Evolutionary conservation across 75 land plant genomes (phyloP), one percentile per base, ranked within the genome.

Genomic region (Cunninghamia lanceolata): DNA sequence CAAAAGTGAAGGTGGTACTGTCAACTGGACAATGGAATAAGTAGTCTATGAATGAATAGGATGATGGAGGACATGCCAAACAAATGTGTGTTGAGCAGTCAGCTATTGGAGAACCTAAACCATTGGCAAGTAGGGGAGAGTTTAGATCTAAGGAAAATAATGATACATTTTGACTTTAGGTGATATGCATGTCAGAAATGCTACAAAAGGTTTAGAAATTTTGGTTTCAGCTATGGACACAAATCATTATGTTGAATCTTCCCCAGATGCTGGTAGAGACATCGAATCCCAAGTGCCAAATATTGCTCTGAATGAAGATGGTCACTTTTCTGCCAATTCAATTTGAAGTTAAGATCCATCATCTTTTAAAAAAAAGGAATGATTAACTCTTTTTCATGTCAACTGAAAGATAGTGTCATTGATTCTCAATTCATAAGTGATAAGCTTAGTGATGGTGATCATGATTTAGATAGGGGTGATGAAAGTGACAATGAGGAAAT

Each of bases 401-500:
- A 36, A 7, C 1, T 73, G 9, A 73, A 73, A 73, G 36, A 9
- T 3, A 39, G 42, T 36, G 79, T 76, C 43, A 38, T 42, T 17
- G 43, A 16, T 16, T 76, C 19, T 39, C 39, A 32, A 1, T 76
- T 76, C 38, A 25, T 76, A 39, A 76, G 40, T 76, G 79, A 39
- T 19, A 42, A 19, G 34, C 42, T 17, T 39, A 39, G 43, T 6
- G 6, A 34, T 73, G 38, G 75, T 32, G 36, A 35, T 76, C 7
- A 36, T 76, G 43, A 9, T 36, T 76, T 19, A 39, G 42, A 25
- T 76, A n/a, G 84, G 47, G 93, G 85, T 39, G 98, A 94, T 87
- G 94, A 91, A 32, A 93, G 94, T 85, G 96, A 96, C n/a, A 90
- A 96, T 83, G 96, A 95, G 63, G 99, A 96, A 87, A 94, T 96